Evolutionary conservation across 225 moss, liverwort and hornwort genomes (phyloP), one percentile per base, ranked within the genome.

Genomic region (Marchantia polymorpha): DNA sequence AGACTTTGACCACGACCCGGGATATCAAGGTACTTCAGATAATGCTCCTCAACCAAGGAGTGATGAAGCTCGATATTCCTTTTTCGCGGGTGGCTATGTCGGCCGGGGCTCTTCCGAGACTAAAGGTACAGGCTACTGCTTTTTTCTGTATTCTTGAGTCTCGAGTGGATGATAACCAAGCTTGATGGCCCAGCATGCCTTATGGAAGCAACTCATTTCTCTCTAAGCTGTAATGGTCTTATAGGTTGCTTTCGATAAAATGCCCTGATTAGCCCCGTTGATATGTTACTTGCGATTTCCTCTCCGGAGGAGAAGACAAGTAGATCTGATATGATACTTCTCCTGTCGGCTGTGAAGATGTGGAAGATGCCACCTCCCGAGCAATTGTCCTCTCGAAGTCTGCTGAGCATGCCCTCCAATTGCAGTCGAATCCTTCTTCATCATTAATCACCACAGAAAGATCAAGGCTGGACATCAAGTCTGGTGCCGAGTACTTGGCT

Each of bases 401-500:
- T 80, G 76, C 88, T 0, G 88, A 89, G 68, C 90, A 81, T 66
- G 90, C 93, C n/a, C 88, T 93, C 51, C 84, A 89, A 78, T 52
- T 93, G 80, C 90, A 79, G 69, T 87, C 92, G 30, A 82, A 81
- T 63, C 81, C 91, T 69, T 81, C 89, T 49, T 86, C 89, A 81
- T 88, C 94, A 66, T 74, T 94, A 30, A 87, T 85, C 64, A 86
- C 73, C 73, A 90, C 91, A 79, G 89, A 88, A 31, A 90, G 90
- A 82, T 82, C 75, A 75, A 83, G 77, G 31, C 60, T 88, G 22
- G 90, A 92, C 78, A 90, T 92, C 3, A 87, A 75, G 67, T 93
- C 99, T 39, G 91, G 94, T 72, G 88, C 99, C 0, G 91, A 92
- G 75, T 96, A 90, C 75, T 83, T 99, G 49, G 93, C 93, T 61